These are phyloP conservation scores for Phytophthora litchii DNA, from an alignment of 352 stramenopile genomes.

Conservation along the genomic window DNA sequence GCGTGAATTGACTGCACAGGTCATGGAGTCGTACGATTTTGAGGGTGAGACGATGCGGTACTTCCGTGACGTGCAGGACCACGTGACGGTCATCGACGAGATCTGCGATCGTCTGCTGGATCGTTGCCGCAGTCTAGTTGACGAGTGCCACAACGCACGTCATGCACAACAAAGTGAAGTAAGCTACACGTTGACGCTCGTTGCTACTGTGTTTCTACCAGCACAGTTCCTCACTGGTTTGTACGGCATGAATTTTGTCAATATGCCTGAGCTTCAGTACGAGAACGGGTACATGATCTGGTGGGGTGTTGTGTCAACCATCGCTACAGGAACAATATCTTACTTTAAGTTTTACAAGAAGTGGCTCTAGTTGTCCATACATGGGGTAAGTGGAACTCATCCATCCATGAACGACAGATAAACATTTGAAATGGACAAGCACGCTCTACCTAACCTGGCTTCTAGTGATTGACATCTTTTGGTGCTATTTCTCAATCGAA, in stretches of 20 bases:
- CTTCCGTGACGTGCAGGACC: conserved; percentile 87
- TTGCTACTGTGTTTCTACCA: conserved; percentile 83
- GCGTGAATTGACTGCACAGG: conserved; percentile 72
- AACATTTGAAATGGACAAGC: conserved; percentile 8
- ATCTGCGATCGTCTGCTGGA: conserved; percentile 84
- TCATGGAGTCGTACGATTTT: conserved; percentile 75
- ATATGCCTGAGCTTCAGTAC: conserved; percentile 86
- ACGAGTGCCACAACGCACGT: conserved; percentile 75
- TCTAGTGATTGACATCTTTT: too few species aligned
- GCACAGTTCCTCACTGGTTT: conserved; percentile 89
- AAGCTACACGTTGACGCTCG: conserved; percentile 81
- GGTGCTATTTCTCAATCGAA: too few species aligned
- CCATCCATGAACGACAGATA: neutral
- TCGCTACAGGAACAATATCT: conserved; percentile 47
- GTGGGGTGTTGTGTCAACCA: conserved; percentile 65
- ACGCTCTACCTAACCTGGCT: neutral
- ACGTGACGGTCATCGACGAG: conserved; percentile 80
- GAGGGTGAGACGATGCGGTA: conserved; percentile 76
- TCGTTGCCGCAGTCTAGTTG: conserved; percentile 62
- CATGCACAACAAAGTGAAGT: conserved; percentile 73
- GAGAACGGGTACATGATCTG: conserved; percentile 82
- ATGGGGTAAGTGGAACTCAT: neutral
- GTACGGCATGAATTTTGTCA: conserved; percentile 91
- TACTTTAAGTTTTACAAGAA: conserved; percentile 83
- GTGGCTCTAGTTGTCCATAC: conserved; percentile 68